Conservation (phyloP, 2,329 filamentous ascomycete species). For the Calonectria montana region DNA sequence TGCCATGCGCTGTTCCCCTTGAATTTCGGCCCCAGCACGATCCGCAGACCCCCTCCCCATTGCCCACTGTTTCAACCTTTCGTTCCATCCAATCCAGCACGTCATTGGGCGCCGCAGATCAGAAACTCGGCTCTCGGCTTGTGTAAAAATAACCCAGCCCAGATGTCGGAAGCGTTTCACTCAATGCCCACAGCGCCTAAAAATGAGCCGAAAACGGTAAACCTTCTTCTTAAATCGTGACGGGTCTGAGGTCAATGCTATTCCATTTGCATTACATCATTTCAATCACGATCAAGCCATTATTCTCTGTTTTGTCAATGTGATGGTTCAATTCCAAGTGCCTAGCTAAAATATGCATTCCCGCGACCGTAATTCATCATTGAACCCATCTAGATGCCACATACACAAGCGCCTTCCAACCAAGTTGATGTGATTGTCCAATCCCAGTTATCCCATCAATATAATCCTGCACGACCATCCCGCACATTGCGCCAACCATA, state of each 20-base stretch:
- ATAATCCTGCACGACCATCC: background rate
- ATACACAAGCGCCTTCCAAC: background rate
- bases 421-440: background rate
- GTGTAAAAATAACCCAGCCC: slow-evolving; percentile 6
- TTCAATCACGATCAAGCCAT: background rate
- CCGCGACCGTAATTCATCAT: slow-evolving; percentile 8
- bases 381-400: slow-evolving; percentile 13
- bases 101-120: slow-evolving; percentile 15
- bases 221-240: background rate
- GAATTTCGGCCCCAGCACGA: slow-evolving; percentile 20
- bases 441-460: background rate
- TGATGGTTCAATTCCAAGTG: background rate
- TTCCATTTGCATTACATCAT: background rate
- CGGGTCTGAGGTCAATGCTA: background rate
- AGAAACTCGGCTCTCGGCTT: background rate
- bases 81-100: background rate
- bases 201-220: background rate
- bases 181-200: background rate
- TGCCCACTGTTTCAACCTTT: slow-evolving; percentile 12
- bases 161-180: slow-evolving; percentile 21
- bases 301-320: background rate
- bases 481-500: background rate
- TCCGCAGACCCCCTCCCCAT: background rate
- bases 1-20: slow-evolving; percentile 18
- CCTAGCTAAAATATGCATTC: slow-evolving; percentile 6